A percentile compares a stretch with the other conserved stretches of the same genome.
phyloP scores from a whole-genome alignment of 2,329 filamentous ascomycete genomes.

The Diaporthe ampelina region DNA sequence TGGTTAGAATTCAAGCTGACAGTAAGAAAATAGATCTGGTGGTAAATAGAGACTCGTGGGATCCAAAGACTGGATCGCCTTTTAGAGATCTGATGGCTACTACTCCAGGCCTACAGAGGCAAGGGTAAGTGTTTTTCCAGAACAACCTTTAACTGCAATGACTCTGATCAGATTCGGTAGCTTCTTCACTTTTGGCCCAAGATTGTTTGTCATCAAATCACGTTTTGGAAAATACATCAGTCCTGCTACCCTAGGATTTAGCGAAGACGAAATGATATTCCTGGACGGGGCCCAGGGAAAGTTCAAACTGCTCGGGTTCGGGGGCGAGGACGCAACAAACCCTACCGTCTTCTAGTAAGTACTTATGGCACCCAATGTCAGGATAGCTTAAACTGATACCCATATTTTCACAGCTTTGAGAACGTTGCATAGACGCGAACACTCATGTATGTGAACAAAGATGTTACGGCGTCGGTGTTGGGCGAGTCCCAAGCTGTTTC shows the following conservation, averaged over 20 bases:
- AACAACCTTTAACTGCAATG: background rate
- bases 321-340: background rate
- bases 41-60: background rate
- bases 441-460: background rate
- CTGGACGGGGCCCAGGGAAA: background rate
- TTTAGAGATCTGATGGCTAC: background rate
- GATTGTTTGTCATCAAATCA: background rate
- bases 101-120: background rate
- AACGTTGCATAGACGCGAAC: background rate
- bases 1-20: background rate
- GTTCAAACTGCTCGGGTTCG: background rate
- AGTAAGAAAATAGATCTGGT: background rate
- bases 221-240: background rate
- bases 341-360: background rate
- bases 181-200: background rate
- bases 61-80: background rate
- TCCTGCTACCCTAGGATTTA: background rate
- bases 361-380: background rate
- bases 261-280: background rate
- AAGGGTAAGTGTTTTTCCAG: background rate
- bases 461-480: no score
- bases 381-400: background rate
- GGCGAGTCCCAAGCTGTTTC: no score
- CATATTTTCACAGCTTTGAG: background rate
- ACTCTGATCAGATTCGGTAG: background rate